phyloP scores from a whole-genome alignment of 2,329 filamentous ascomycete species.

The Trichoderma sp. region DNA sequence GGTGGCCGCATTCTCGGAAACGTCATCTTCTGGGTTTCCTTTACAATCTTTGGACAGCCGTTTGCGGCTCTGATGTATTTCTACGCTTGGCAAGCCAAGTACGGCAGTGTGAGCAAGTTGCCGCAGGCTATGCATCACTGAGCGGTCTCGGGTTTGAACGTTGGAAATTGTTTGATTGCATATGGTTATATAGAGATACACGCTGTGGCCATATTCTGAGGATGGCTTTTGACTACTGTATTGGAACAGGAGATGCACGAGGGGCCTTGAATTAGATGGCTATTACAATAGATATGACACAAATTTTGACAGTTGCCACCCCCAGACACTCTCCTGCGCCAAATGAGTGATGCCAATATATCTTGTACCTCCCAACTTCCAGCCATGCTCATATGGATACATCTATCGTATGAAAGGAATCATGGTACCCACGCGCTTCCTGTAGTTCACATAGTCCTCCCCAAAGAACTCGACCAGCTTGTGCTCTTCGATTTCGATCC shows the following conservation, averaged over 20 bases:
- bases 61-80: conserved; percentile 92
- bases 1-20: conserved; percentile 84
- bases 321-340: neutral
- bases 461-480: conserved; percentile 82
- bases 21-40: conserved; percentile 93
- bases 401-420: conserved; percentile 68
- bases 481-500: conserved; percentile 78
- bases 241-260: neutral
- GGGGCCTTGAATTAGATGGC: neutral
- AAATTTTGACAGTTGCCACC: neutral
- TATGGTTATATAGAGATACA: neutral
- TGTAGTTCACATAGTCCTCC: conserved; percentile 76
- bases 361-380: neutral
- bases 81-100: conserved; percentile 98
- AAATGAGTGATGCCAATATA: neutral
- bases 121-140: conserved; percentile 6
- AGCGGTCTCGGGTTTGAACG: neutral
- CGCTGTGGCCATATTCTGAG: neutral
- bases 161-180: neutral
- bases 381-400: neutral
- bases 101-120: conserved; percentile 71
- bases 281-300: neutral
- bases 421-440: conserved; percentile 68
- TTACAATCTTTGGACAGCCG: conserved; percentile 93
- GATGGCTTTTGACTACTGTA: neutral